A percentile compares a stretch with the other conserved stretches of the same genome.
Evolutionary conservation across 2,329 filamentous ascomycete species (phyloP).

Genomic region (Madurella mycetomatis): DNA sequence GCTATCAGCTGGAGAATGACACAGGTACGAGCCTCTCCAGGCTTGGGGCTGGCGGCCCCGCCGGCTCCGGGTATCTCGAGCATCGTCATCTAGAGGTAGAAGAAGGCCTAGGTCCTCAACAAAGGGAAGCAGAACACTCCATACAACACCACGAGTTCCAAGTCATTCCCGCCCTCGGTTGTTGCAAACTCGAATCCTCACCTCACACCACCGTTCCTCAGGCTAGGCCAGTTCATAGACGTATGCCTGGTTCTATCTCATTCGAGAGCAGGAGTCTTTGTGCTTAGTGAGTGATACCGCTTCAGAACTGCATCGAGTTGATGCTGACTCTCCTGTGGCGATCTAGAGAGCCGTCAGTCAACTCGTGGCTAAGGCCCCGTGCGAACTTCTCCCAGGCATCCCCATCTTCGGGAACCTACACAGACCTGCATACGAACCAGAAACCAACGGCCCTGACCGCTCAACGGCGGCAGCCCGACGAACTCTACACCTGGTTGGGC

Average conservation of each 20-base stretch:
- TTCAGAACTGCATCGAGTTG: background rate
- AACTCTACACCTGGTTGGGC: background rate
- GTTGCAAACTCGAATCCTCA: background rate
- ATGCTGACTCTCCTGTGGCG: background rate
- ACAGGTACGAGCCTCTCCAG: background rate
- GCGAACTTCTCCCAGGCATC: conserved; percentile 8
- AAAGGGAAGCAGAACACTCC: background rate
- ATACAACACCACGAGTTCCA: background rate
- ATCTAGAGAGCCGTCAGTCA: background rate
- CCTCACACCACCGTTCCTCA: background rate
- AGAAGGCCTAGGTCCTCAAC: background rate
- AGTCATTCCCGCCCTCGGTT: background rate
- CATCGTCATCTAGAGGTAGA: background rate
- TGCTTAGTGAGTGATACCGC: background rate
- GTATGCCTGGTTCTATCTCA: too few species aligned
- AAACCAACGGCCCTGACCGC: conserved; percentile 12
- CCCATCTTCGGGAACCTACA: conserved; percentile 14
- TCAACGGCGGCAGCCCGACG: conserved; percentile 15
- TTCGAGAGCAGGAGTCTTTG: background rate
- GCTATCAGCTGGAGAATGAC: background rate
- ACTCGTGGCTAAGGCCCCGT: background rate
- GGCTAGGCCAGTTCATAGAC: background rate
- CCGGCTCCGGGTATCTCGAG: background rate
- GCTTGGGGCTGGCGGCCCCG: background rate
- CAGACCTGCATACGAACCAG: conserved; percentile 15